Evolutionary conservation across 2,329 filamentous ascomycete species (phyloP), one percentile per base, ranked within the genome.

Genomic region (Diaporthe citriasiana): DNA sequence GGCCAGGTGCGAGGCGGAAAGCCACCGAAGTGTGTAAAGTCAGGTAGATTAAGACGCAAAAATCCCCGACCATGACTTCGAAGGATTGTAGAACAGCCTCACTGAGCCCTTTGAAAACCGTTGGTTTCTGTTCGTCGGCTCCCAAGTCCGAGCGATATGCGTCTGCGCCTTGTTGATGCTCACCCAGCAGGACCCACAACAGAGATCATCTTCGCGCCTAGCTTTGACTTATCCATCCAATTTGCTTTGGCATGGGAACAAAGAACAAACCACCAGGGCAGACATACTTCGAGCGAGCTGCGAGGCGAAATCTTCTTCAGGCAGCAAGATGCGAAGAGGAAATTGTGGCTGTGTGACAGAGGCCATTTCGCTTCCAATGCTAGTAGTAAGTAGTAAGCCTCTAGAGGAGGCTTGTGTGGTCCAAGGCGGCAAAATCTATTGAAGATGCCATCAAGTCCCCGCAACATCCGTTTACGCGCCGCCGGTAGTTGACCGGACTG

Each of bases 301-400:
- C 63, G n/a, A n/a, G 22, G 51, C 9, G 3, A 12, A 27, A 51
- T 6, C n/a, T 22, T 15, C 7, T 27, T 68, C 9, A 27, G 33
- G 63, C 33, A 68, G n/a, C 45, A 53, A 51, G 42, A 51, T 68
- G 33, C 33, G 33, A 53, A 27, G 47, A 17, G 17, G 33, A 6
- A n/a, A 68, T 40, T 12, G 63, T 68, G 63, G 47, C 63, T 51
- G 63, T 63, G 57, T 51, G 47, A 15, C 45, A 38, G 33, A 53
- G 63, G 22, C 25, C 4, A 22, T 27, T 40, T 53, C 12, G 63
- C 30, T 53, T 4, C 47, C 19, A 25, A 15, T 40, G 12, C n/a
- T 10, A 25, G 47, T 25, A 38, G 45, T 68, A 27, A 25, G 47
- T 25, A 38, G 45, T 68, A 27, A 68, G 63, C 47, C 47, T 13